A percentile compares a stretch with the other conserved stretches of the same genome.
phyloP scores from a whole-genome alignment of 148 eudicot species.

The Cornus suecica region DNA sequence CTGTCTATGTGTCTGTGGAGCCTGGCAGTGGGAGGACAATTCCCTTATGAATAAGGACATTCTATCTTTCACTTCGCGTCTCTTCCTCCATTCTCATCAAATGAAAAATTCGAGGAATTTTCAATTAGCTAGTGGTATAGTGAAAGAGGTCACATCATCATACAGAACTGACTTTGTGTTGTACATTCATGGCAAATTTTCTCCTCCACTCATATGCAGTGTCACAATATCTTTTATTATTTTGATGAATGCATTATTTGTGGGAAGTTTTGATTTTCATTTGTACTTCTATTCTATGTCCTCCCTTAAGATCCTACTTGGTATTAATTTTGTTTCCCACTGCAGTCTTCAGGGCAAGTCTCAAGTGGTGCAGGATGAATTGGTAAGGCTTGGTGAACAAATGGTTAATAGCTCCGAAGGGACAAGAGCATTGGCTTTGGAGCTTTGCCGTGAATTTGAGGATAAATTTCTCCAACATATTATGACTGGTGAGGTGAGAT shows the following conservation, averaged over 20 bases:
- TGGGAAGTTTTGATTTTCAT: neutral
- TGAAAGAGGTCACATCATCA: neutral
- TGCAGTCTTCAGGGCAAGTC: constrained; percentile 98
- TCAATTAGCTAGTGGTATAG: neutral
- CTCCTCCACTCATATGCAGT: neutral
- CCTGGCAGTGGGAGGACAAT: neutral
- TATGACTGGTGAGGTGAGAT: constrained; percentile 89
- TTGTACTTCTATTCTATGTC: neutral
- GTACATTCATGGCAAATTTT: neutral
- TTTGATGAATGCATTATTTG: no score
- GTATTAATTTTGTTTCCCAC: neutral
- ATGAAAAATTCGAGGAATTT: neutral
- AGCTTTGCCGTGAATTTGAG: constrained; percentile 99
- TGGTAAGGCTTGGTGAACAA: constrained; percentile 88
- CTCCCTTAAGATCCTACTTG: neutral
- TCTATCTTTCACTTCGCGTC: neutral
- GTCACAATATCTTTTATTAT: neutral
- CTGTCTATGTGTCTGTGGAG: neutral
- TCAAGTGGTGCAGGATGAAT: constrained; percentile 85
- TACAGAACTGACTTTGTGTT: neutral
- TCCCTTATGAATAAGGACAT: neutral
- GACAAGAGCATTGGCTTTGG: constrained; percentile 91
- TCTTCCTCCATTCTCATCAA: neutral
- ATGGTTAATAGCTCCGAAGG: constrained; percentile 95
- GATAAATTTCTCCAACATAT: constrained; percentile 90